phyloP scores from a whole-genome alignment of 1,284 basidiomycete genomes.

The Ganoderma lucidum region DNA sequence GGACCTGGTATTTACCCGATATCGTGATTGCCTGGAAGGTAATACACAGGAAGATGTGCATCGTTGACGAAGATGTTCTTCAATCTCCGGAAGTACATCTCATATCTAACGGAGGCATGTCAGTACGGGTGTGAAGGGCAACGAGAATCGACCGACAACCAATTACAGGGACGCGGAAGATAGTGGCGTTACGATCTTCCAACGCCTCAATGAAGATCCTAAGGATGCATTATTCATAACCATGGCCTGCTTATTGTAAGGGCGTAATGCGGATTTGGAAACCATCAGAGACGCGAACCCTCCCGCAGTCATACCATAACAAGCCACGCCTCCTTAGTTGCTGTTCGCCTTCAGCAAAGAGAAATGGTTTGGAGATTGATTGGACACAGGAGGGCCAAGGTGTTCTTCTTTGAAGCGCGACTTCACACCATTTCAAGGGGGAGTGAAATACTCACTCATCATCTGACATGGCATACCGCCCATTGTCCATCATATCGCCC shows the following conservation, averaged over 20 bases:
- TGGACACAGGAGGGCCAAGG: background rate
- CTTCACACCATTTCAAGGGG: background rate
- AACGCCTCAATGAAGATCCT: background rate
- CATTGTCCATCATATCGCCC: slow-evolving; percentile 90
- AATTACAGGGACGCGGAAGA: background rate
- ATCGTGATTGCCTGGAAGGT: slow-evolving; percentile 91
- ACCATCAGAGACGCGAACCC: background rate
- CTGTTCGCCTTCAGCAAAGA: background rate
- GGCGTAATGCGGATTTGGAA: background rate
- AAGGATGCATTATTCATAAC: background rate
- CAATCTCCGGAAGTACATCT: slow-evolving; percentile 72
- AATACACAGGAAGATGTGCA: slow-evolving; percentile 59
- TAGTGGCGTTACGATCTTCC: background rate
- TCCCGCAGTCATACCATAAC: background rate
- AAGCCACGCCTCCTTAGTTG: background rate
- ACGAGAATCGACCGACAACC: background rate
- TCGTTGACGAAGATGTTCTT: slow-evolving; percentile 64
- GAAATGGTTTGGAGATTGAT: background rate
- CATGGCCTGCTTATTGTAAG: background rate
- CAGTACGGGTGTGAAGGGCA: background rate
- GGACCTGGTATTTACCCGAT: slow-evolving; percentile 59
- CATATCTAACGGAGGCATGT: slow-evolving; percentile 62
- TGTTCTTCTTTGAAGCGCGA: background rate
- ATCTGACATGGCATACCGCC: slow-evolving; percentile 69
- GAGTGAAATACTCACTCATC: slow-evolving; percentile 64